Evolutionary conservation across 129 eudicot species (phyloP), one percentile per base, ranked within the genome.

Genomic region (Rutidosis leptorrhynchoides): DNA sequence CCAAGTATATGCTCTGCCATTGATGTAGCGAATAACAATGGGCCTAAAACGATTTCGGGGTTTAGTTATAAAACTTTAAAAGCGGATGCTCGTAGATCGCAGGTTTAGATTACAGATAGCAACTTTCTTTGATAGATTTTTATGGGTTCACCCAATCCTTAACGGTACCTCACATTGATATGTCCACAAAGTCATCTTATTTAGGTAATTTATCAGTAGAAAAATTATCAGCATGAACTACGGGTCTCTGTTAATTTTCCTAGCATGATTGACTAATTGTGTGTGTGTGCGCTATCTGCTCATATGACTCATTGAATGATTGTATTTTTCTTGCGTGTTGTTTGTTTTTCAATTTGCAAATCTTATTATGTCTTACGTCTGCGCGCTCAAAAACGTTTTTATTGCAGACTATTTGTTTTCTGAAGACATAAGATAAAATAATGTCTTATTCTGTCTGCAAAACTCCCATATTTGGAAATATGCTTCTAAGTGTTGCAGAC

Each of bases 1-100:
- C 87, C 92, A 17, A 90, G 74, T 53, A 82, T 84, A 68, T 90
- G 97, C 57, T 81, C 91, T 23, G 76, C 78, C 35, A 83, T 87
- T 28, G 89, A 90, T 26, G 80, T 90, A 25, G 80, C 53, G 2
- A 85, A 82, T 64, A 75, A 21, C 33, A 64, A 79, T 10, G 91
- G 77, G 69, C 80, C 81, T 32, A 83, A 69, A 27, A 6, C 75
- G 70, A 40, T 70, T 43, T 66, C 89, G 3, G 69, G 84, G 62
- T 84, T 81, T 29, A 61, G 81, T 29, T 87, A 84, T 75, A 79
- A 67, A 69, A 78, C 79, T 62, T 67, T 84, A 57, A 84, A 90
- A 76, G 76, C 74, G 2, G 80, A 75, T 9, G 49, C 55, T 4
- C 58, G 70, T 35, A 68, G 78, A 69, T 71, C 55, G 72, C 78